Evolutionary conservation across 139 green algal species (phyloP).

Genomic region (Micractinium conductrix): DNA sequence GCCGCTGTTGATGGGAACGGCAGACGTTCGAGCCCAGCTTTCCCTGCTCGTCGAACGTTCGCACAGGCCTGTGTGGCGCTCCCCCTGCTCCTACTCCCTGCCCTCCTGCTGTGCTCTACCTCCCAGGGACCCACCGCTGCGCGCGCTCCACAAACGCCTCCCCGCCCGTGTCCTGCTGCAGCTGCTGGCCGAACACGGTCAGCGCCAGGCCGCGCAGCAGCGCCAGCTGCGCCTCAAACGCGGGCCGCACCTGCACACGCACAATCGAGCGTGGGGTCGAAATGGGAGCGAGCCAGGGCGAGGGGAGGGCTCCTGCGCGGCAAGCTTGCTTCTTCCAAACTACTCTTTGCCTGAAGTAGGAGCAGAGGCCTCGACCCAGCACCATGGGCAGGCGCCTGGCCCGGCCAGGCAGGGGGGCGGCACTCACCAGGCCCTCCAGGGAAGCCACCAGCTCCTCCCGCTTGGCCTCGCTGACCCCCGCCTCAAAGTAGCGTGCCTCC

Average conservation of each 20-base stretch:
- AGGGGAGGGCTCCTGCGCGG: too few relatives aligned
- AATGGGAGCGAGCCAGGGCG: too few relatives aligned
- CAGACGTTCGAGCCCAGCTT: not conserved
- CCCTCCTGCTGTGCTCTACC: not conserved
- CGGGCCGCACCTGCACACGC: too few relatives aligned
- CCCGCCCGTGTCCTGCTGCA: conserved; percentile 26
- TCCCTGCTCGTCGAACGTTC: not conserved
- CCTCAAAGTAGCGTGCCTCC: conserved; percentile 92
- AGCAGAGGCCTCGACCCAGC: too few relatives aligned
- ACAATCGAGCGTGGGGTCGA: too few relatives aligned
- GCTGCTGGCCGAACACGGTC: conserved; percentile 46
- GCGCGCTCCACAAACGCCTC: conserved; percentile 36
- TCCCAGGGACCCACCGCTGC: not conserved
- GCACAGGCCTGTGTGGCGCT: not conserved
- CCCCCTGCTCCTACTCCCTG: not conserved
- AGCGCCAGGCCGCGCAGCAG: conserved; percentile 51
- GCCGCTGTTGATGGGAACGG: not conserved
- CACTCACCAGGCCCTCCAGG: conserved; percentile 51
- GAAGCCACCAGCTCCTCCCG: conserved; percentile 65
- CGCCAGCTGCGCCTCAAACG: conserved; percentile 66
- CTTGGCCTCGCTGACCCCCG: conserved; percentile 68
- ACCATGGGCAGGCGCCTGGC: too few relatives aligned
- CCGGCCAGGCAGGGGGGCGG: too few relatives aligned
- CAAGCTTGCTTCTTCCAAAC: too few relatives aligned
- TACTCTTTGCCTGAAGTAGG: too few relatives aligned